These are phyloP conservation scores for Acmispon strigosus DNA, from an alignment of 306 rosid species.

Conservation along the genomic window DNA sequence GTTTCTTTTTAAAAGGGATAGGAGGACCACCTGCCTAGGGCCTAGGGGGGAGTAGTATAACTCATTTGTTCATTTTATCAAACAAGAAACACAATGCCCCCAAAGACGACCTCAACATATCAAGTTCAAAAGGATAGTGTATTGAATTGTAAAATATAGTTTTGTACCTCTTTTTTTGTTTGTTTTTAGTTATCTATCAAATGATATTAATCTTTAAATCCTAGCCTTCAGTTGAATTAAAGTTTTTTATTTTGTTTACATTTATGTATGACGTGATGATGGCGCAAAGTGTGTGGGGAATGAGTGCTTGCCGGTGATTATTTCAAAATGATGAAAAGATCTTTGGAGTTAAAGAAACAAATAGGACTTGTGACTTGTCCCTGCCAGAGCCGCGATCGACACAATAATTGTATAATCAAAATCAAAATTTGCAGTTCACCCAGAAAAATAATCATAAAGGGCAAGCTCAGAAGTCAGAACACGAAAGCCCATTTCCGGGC, in stretches of 20 bases:
- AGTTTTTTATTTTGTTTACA: not conserved
- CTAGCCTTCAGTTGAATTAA: not conserved
- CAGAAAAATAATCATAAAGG: too few relatives aligned
- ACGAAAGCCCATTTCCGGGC: too few relatives aligned
- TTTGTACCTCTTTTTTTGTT: slow-evolving; percentile 8
- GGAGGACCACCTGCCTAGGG: slow-evolving; percentile 33
- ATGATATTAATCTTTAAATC: not conserved
- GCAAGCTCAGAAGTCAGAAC: too few relatives aligned
- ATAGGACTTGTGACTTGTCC: too few relatives aligned
- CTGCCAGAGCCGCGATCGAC: too few relatives aligned
- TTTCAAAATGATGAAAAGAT: not conserved
- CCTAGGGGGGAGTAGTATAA: slow-evolving; percentile 51
- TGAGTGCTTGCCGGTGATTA: not conserved
- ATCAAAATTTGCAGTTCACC: too few relatives aligned
- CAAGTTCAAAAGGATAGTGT: slow-evolving; percentile 29
- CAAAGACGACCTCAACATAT: slow-evolving; percentile 24
- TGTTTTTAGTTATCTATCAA: not conserved
- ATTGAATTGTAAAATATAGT: slow-evolving; percentile 29
- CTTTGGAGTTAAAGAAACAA: too few relatives aligned
- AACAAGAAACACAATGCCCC: slow-evolving; percentile 21
- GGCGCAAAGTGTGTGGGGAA: not conserved
- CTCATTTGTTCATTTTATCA: slow-evolving; percentile 59
- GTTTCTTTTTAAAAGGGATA: slow-evolving; percentile 22
- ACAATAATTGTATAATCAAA: too few relatives aligned
- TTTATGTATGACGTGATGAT: not conserved